Evolutionary conservation across 129 eudicot genomes (phyloP), one percentile per base, ranked within the genome.

Genomic region (Chrysanthemum makinoi): DNA sequence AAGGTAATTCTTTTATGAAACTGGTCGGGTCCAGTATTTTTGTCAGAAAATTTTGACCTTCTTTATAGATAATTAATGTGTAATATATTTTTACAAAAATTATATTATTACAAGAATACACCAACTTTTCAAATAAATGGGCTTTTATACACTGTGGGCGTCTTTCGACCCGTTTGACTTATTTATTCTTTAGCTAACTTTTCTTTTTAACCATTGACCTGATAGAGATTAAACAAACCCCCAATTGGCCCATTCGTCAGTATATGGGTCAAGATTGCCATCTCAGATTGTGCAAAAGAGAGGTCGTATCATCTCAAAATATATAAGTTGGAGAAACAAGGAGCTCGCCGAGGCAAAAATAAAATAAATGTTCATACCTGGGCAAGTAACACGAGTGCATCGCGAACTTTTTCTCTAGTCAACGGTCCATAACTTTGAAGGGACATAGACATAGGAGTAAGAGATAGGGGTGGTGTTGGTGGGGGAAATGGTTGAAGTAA

Each of bases 401-500:
- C 91, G 54, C 86, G 85, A 44, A 86, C 87, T 78, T 78, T 79
- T 33, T 83, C 87, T 59, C 83, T 83, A 67, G 51, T 86, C 52
- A 80, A 22, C 22, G 82, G 80, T 60, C 81, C 85, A 75, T 56
- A 70, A 52, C 65, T 74, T 71, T 79, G 9, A 14, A 48, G 72
- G 3, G 82, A 26, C 64, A 62, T 24, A 11, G 83, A 59, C 43
- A 24, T 75, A 20, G 91, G 87, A 47, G 85, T 78, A 58, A 86
- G 85, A 66, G 85, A 83, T 9, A 77, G 76, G 8, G 91, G 66
- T 30, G 66, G 66, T 62, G 66, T 15, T 62, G 85, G 91, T 14
- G 88, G 91, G 44, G 86, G 91, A 62, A 80, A 86, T 14, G 91
- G 91, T 68, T 86, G 91, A 64, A 86, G 91, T 82, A 86, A 43